Evolutionary conservation across 2,329 filamentous ascomycete species (phyloP).

Genomic region (Sphaerulina vaccinii): DNA sequence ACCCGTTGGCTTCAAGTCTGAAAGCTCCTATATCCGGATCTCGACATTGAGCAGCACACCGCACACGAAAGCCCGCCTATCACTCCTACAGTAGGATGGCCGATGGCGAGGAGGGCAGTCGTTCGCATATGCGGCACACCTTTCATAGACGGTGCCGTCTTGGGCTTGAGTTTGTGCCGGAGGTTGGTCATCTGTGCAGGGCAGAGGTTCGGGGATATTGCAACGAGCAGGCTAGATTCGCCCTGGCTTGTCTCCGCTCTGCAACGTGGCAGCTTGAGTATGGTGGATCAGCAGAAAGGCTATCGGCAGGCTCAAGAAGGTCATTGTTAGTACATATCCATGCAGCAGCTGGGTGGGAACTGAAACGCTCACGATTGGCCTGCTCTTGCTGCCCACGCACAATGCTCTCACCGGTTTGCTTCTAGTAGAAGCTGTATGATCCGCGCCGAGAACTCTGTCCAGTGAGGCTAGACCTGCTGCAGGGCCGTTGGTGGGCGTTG

Average conservation of each 20-base stretch:
- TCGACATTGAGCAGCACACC: conserved; percentile 40
- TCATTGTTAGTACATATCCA: conserved; percentile 26
- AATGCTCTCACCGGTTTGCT: conserved; percentile 14
- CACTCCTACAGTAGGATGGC: conserved; percentile 43
- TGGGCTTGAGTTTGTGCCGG: conserved; percentile 31
- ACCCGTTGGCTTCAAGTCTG: background rate
- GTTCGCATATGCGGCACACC: conserved; percentile 41
- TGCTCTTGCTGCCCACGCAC: conserved; percentile 9
- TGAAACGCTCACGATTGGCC: conserved; percentile 21
- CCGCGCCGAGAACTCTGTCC: conserved; percentile 5
- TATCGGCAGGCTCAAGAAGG: conserved; percentile 28
- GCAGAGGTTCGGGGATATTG: conserved; percentile 20
- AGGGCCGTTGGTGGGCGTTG: conserved; percentile 7
- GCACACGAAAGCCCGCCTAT: conserved; percentile 40
- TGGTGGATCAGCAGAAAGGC: conserved; percentile 32
- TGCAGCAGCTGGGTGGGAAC: conserved; percentile 16
- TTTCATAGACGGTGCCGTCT: conserved; percentile 23
- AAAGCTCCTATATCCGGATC: conserved; percentile 20
- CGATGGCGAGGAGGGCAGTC: conserved; percentile 45
- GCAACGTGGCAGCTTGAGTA: conserved; percentile 51
- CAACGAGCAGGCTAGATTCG: conserved; percentile 28
- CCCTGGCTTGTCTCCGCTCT: conserved; percentile 51
- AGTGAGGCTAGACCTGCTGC: conserved; percentile 12
- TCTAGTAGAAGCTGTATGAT: conserved; percentile 1
- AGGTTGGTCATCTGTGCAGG: conserved; percentile 40